These are phyloP conservation scores for Taphrina wiesneri DNA, from an alignment of 1,139 yeast genomes.

Conservation along the genomic window DNA sequence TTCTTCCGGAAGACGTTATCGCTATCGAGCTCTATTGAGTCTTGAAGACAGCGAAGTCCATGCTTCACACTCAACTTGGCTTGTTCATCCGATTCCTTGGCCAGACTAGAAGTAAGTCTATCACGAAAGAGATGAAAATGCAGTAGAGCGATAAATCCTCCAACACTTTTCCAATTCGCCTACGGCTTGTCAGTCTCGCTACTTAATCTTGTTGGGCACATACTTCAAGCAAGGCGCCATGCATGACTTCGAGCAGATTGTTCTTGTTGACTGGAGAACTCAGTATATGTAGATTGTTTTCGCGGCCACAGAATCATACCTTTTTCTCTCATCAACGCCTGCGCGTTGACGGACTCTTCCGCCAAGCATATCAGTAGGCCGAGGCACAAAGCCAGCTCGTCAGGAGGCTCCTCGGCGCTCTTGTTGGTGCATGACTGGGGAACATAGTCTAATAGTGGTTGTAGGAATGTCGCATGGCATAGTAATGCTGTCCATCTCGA, in stretches of 20 bases:
- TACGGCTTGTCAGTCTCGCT: neutral
- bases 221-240: neutral
- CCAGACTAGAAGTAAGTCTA: neutral
- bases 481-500: neutral
- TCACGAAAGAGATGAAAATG: slow-evolving; percentile 1
- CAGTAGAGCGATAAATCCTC: slow-evolving; percentile 6
- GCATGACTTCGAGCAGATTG: neutral
- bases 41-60: neutral
- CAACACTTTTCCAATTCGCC: neutral
- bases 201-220: neutral
- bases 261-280: neutral
- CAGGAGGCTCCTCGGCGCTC: neutral
- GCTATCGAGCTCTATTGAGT: neutral
- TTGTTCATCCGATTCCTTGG: neutral
- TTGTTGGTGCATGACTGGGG: neutral
- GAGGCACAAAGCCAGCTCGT: slow-evolving; percentile 9
- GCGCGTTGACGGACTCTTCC: neutral
- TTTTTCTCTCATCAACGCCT: neutral
- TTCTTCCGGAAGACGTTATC: neutral
- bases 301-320: neutral
- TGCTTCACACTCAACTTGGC: neutral
- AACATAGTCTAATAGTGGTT: neutral
- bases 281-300: neutral
- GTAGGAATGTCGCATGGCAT: neutral
- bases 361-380: slow-evolving; percentile 21